Base-by-base conservation (phyloP, 805 yeast species). In the Metschnikowia anglica region DNA sequence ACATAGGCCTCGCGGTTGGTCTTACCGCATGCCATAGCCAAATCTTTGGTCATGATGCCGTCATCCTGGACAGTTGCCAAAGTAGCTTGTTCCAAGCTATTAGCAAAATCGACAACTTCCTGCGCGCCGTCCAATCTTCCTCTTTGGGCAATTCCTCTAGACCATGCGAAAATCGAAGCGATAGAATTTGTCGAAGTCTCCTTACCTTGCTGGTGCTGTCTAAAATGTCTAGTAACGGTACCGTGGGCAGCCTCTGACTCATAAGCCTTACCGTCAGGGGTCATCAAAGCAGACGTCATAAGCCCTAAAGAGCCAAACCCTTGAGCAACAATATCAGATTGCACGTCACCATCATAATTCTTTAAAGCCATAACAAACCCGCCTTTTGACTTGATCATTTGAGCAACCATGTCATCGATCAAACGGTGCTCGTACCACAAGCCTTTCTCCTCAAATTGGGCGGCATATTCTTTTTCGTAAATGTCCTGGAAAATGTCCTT, bases 201-300 rank as follows among this genome's bases (percentile, higher is more conserved):
- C 66, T 89, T 87, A 53, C 98, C 98, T 69, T 85, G 87, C 72
- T 91, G 97, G 69, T 88, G 88, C 70, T 84, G 93, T 74, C 97
- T 85, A 73, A 77, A 91, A 67, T 91, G 98, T 73, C 98, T 86
- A 35, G 97, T 91, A 56, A 91, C 98, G 11, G 98, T 91, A 44
- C 98, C 98, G 65, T 91, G 98, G n/a, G 98, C 98, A 46, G 98
- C 98, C 74, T 91, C 98, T 42, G 89, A 74, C 74, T 91, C 97
- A 65, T 88, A 90, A 11, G 96, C 83, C 73, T 86, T 87, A 19
- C 97, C 97, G 66, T 91, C 97, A 38, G 97, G 95, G n/a, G 97
- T 82, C 61, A 89, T 80, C 55, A 91, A 78, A n/a, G 88, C 96
- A 2, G 98, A 91, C 24, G 98, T 89, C 98, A 91, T 91, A 56